phyloP scores from a whole-genome alignment of 768 basidiomycete genomes.

The Leccinum uliginosum region DNA sequence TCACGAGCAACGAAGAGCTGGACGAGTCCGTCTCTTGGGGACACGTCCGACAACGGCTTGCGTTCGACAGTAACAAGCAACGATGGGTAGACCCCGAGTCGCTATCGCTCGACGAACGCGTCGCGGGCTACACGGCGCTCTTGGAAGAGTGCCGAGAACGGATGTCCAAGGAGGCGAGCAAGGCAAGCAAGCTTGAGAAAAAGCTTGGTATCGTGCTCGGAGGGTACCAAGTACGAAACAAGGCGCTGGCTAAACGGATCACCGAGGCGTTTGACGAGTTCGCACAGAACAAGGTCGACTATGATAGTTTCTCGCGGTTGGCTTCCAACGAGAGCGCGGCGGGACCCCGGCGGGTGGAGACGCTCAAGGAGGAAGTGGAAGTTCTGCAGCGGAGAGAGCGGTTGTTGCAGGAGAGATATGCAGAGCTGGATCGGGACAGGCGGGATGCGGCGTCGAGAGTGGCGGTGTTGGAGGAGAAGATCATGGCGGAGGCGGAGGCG shows the following conservation, averaged over 20 bases:
- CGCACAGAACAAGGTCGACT: conserved; percentile 60
- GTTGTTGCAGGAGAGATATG: conserved; percentile 76
- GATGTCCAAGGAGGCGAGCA: conserved; percentile 79
- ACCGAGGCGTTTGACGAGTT: conserved; percentile 68
- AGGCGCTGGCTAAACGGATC: conserved; percentile 59
- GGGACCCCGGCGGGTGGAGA: conserved; percentile 72
- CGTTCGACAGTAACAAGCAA: conserved; percentile 51
- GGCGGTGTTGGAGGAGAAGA: conserved; percentile 70
- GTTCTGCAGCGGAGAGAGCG: conserved; percentile 72
- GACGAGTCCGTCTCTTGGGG: conserved; percentile 72
- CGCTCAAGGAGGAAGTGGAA: conserved; percentile 86
- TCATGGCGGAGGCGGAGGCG: conserved; percentile 82
- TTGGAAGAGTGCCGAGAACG: conserved; percentile 59
- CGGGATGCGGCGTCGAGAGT: conserved; percentile 57
- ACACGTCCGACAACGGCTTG: conserved; percentile 54
- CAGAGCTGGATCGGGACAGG: conserved; percentile 73
- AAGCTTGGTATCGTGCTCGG: conserved; percentile 82
- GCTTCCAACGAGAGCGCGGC: conserved; percentile 66
- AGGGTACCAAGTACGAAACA: conserved; percentile 82
- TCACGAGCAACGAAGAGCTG: conserved; percentile 57
- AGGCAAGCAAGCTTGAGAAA: conserved; percentile 84
- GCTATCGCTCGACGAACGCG: conserved; percentile 56
- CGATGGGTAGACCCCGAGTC: conserved; percentile 63
- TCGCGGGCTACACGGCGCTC: conserved; percentile 58
- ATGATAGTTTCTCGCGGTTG: conserved; percentile 76